Evolutionary conservation across 1,284 basidiomycete genomes (phyloP).

Genomic region (Austroboletus rostrupii): DNA sequence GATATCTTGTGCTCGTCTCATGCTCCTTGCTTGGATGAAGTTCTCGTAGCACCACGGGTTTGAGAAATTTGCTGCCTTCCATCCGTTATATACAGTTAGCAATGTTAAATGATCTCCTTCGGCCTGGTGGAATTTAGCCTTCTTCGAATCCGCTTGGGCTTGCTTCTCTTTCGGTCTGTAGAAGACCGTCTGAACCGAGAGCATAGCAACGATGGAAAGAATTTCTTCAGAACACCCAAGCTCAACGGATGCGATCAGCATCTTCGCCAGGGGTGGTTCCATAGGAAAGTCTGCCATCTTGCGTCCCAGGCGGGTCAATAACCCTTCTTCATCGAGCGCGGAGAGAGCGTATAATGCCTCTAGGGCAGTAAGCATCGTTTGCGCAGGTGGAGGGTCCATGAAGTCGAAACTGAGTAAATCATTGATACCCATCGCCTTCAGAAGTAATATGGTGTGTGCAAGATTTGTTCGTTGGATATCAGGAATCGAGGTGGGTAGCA

Average conservation of each 20-base stretch:
- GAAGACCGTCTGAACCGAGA: constrained; percentile 95
- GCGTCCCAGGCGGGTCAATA: constrained; percentile 88
- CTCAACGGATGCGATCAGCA: constrained; percentile 98
- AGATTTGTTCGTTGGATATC: constrained; percentile 97
- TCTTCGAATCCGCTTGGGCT: constrained; percentile 97
- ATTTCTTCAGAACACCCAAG: constrained; percentile 97
- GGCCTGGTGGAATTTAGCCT: constrained; percentile 97
- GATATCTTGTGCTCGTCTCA: constrained; percentile 97
- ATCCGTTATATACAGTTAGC: constrained; percentile 96
- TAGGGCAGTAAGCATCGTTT: constrained; percentile 91
- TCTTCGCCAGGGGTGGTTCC: constrained; percentile 95
- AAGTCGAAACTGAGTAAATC: constrained; percentile 98
- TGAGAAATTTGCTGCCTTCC: constrained; percentile 93
- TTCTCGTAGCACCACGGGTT: constrained; percentile 98
- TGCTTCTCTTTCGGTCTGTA: constrained; percentile 99
- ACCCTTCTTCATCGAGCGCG: constrained; percentile 93
- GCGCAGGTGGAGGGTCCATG: constrained; percentile 97
- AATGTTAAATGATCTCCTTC: constrained; percentile 97
- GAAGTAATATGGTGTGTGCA: constrained; percentile 87
- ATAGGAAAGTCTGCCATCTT: constrained; percentile 99
- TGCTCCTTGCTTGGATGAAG: constrained; percentile 94
- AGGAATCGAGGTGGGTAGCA: constrained; percentile 96
- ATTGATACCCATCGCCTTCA: constrained; percentile 99
- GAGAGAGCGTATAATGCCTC: constrained; percentile 94
- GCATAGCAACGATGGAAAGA: constrained; percentile 94